A percentile compares a stretch with the other conserved stretches of the same genome.
Evolutionary conservation across 2,329 filamentous ascomycete genomes (phyloP).

Genomic region (Rutstroemia sp.): DNA sequence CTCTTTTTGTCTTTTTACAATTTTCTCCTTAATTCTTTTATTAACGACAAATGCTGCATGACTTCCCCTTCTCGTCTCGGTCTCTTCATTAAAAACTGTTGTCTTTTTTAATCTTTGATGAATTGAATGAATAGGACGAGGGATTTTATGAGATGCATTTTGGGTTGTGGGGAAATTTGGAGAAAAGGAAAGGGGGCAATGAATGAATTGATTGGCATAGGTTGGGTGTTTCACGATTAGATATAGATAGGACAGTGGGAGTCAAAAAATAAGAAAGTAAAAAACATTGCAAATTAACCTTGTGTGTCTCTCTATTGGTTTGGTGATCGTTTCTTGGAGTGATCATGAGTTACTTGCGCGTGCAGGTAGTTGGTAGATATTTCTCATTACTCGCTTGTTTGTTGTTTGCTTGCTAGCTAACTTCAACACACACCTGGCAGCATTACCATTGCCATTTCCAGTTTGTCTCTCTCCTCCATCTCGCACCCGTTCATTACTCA

Average conservation of each 20-base stretch:
- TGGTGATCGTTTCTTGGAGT: no score
- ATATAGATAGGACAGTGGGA: conserved; percentile 5
- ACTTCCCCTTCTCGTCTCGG: background rate
- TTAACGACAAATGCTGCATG: background rate
- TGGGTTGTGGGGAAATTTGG: background rate
- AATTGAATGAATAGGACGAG: background rate
- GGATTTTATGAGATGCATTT: background rate
- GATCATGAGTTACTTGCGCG: no score
- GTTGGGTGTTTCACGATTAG: conserved; percentile 1
- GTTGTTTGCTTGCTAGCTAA: no score
- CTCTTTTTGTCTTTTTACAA: background rate
- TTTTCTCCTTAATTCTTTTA: background rate
- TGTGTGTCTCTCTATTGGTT: background rate
- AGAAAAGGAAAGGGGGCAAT: background rate
- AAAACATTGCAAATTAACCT: conserved; percentile 9
- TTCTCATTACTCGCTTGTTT: no score
- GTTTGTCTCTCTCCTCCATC: no score
- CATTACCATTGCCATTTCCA: background rate
- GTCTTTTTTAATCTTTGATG: background rate
- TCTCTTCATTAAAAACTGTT: background rate
- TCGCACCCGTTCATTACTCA: background rate
- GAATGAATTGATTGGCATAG: background rate
- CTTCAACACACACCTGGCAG: no score
- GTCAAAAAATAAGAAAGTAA: conserved; percentile 8
- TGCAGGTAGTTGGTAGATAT: no score